Base-by-base conservation (phyloP, 2,329 filamentous ascomycete genomes). In the Fusarium vanettenii region DNA sequence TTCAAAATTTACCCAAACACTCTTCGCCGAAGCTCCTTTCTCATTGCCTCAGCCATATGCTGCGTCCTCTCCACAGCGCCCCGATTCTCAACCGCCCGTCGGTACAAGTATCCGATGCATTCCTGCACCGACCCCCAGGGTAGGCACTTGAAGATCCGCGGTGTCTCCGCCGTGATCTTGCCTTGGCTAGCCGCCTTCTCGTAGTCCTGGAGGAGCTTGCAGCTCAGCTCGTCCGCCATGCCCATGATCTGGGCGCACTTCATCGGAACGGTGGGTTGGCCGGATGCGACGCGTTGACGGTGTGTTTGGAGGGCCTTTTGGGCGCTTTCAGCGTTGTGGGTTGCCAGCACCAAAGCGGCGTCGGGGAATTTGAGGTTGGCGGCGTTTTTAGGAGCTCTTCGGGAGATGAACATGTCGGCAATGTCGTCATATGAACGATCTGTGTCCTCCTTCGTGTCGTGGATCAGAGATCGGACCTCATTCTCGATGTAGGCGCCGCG, bases 141-240 rank as follows among this genome's bases (percentile, higher is more conserved):
- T 5, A 82, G 72, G 25, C 82, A 84, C 67, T 85, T 85, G 64
- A 79, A 84, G 1, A 85, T 81, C 2, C 63, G 70, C 0, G 64
- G 80, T 14, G 74, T 79, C 55, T 67, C 76, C 3, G 78, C 71
- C 0, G 55, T 66, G 2, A 64, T 65, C 7, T 35, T 68, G 2
- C 56, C 35, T 1, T 73, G 59, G 2, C 43, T 50, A 0, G 33
- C 41, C 0, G 78, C 77, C 60, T 78, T 72, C 18, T 80, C 79
- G 4, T 79, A 73, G 22, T 79, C 72, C 13, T 86, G 84, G 8
- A 90, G 80, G 0, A 90, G 80, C 13, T 83, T 82, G 73, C 87
- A 88, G 43, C 85, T 87, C 20, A 90, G 83, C 71, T 90, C 87
- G 63, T 90, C 89, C 0, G 89, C 88, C 89, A 90, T 90, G 6